A percentile compares a stretch with the other conserved stretches of the same genome.
phyloP scores from a whole-genome alignment of 345 rosid species.

The Cardamine chenopodiifolia region DNA sequence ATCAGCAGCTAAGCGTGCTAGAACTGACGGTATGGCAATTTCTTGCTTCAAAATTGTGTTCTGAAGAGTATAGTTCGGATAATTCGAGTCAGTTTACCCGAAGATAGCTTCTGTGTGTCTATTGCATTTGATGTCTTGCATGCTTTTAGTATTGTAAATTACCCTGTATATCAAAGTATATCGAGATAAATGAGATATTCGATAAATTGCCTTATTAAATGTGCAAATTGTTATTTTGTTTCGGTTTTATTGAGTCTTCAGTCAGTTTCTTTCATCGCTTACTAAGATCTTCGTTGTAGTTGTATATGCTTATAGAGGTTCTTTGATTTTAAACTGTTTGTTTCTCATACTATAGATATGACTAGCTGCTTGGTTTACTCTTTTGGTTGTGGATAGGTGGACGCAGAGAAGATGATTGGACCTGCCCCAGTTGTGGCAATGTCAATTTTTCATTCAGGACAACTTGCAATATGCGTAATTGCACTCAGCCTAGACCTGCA shows the following conservation, averaged over 20 bases:
- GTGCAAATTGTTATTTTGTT: not conserved
- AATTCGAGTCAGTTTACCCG: not conserved
- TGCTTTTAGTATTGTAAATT: not conserved
- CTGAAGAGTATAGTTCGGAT: not conserved
- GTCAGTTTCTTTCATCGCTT: not conserved
- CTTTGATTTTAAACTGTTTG: not conserved
- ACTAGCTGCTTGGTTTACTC: constrained; percentile 9
- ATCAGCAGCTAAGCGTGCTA: constrained; percentile 94
- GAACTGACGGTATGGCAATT: constrained; percentile 78
- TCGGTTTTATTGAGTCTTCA: not conserved
- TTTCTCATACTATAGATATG: constrained; percentile 12
- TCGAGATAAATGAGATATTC: not conserved
- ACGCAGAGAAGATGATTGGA: constrained; percentile 99
- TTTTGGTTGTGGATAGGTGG: constrained; percentile 58
- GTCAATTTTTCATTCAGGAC: constrained; percentile 97
- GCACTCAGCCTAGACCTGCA: constrained; percentile 96
- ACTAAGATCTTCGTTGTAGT: not conserved
- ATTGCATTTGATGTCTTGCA: not conserved
- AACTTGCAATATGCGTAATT: constrained; percentile 98
- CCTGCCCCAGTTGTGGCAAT: constrained; percentile 96
- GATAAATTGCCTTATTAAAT: not conserved
- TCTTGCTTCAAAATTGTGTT: not conserved
- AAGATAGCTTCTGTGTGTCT: constrained; percentile 4
- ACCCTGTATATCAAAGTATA: not conserved
- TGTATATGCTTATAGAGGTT: not conserved